Conservation (phyloP, 345 rosid species). For the Syzygium aqueum region DNA sequence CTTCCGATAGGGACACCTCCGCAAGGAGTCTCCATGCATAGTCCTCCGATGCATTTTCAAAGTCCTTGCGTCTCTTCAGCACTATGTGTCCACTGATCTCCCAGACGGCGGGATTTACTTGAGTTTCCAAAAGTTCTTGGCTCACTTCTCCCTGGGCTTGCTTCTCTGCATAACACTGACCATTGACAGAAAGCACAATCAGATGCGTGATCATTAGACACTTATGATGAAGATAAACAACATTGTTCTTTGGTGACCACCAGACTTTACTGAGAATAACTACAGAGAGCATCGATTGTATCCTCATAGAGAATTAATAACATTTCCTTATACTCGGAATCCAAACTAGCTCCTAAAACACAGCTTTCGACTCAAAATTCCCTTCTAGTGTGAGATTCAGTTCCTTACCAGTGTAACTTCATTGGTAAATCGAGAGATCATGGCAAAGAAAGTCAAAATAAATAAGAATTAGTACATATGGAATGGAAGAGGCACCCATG, state of each 20-base stretch:
- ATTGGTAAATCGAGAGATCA: neutral
- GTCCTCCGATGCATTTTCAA: constrained; percentile 29
- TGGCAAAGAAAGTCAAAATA: neutral
- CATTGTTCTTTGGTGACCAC: neutral
- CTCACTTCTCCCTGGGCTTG: constrained; percentile 42
- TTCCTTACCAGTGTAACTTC: neutral
- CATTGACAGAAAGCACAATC: neutral
- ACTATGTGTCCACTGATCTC: constrained; percentile 50
- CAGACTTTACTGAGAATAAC: neutral
- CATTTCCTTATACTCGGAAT: neutral
- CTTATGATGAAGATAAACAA: neutral
- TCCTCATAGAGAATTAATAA: neutral
- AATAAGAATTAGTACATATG: neutral
- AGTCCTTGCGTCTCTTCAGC: constrained; percentile 34
- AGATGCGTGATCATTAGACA: neutral
- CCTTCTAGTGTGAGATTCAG: neutral
- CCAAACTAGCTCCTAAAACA: neutral
- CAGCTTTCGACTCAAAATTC: neutral
- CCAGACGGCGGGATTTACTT: constrained; percentile 45
- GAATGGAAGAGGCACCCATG: neutral
- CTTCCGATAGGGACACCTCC: constrained; percentile 42
- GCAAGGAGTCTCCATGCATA: constrained; percentile 39
- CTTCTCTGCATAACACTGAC: constrained; percentile 44
- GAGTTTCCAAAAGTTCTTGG: constrained; percentile 34
- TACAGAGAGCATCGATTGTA: neutral